A percentile compares a stretch with the other conserved stretches of the same genome.
Conservation (phyloP, 805 yeast species). For the Cyberlindnera suaveolens region DNA sequence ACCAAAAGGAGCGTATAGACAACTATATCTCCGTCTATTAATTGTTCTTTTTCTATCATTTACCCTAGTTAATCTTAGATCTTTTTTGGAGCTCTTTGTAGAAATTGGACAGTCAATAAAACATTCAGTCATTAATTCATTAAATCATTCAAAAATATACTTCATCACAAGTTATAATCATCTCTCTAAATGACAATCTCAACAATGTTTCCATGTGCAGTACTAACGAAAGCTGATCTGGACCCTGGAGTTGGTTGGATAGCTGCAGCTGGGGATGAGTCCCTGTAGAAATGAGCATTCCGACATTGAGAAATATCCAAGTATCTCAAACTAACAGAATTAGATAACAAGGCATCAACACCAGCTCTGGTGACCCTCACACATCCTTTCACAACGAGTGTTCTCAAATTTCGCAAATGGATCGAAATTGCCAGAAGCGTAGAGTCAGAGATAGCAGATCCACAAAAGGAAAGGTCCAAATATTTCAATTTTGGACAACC, state of each 20-base stretch:
- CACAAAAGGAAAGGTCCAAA: slow-evolving; percentile 66
- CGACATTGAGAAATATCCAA: slow-evolving; percentile 69
- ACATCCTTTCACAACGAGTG: slow-evolving; percentile 59
- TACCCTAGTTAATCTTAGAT: too few relatives aligned
- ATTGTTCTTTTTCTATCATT: neutral
- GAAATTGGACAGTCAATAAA: neutral
- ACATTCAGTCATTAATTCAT: neutral
- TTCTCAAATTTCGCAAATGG: slow-evolving; percentile 42
- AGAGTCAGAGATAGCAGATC: slow-evolving; percentile 72
- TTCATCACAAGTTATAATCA: too few relatives aligned
- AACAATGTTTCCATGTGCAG: slow-evolving; percentile 46
- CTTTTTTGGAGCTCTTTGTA: too few relatives aligned
- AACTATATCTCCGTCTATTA: slow-evolving; percentile 80
- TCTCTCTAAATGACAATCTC: slow-evolving; percentile 43
- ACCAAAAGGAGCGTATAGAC: slow-evolving; percentile 89
- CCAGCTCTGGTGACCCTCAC: slow-evolving; percentile 74
- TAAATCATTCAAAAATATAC: slow-evolving; percentile 1
- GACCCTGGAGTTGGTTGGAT: slow-evolving; percentile 45
- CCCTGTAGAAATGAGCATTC: slow-evolving; percentile 58
- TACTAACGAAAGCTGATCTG: slow-evolving; percentile 52
- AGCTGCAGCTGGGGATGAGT: slow-evolving; percentile 50
- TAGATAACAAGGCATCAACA: slow-evolving; percentile 57
- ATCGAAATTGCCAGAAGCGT: slow-evolving; percentile 55
- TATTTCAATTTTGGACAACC: slow-evolving; percentile 53
- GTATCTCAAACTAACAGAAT: slow-evolving; percentile 43